Percentiles rank a stretch among this genome's conserved stretches.
Conservation (phyloP, 2,329 filamentous ascomycete species). For the Fusarium clavum region DNA sequence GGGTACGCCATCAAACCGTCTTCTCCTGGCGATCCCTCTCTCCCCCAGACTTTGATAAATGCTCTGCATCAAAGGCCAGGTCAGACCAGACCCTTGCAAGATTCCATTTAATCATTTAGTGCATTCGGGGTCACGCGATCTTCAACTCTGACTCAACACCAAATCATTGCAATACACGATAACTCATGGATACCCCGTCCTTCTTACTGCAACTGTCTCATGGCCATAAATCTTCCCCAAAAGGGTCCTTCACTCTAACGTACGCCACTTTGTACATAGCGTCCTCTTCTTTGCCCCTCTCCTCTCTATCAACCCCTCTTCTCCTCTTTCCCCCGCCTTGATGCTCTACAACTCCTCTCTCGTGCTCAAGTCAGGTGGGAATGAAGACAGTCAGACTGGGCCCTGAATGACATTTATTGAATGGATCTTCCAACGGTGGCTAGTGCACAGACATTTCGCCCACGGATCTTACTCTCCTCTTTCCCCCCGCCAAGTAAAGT, state of each 20-base stretch:
- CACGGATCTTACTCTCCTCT: neutral
- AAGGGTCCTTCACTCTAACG: constrained; percentile 2
- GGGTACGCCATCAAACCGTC: constrained; percentile 20
- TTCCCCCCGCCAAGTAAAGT: neutral
- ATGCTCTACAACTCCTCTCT: constrained; percentile 23
- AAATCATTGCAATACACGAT: neutral
- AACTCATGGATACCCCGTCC: neutral
- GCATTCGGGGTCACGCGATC: constrained; percentile 5
- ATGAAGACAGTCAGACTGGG: constrained; percentile 4
- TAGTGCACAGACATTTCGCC: neutral
- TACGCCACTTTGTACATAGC: constrained; percentile 28
- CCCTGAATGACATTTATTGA: constrained; percentile 1
- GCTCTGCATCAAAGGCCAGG: constrained; percentile 6
- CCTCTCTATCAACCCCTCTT: constrained; percentile 15
- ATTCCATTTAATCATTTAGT: neutral
- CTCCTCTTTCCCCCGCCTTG: constrained; percentile 27
- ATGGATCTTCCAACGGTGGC: neutral
- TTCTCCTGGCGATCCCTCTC: constrained; percentile 24
- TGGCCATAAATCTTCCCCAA: neutral
- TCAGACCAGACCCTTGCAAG: constrained; percentile 1
- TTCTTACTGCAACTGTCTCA: neutral
- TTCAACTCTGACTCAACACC: neutral
- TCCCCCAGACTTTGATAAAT: neutral
- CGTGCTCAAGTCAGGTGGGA: constrained; percentile 21
- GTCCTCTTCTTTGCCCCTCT: neutral